Evolutionary conservation across 495 filamentous ascomycete species (phyloP).

Genomic region (Xylaria grammica): DNA sequence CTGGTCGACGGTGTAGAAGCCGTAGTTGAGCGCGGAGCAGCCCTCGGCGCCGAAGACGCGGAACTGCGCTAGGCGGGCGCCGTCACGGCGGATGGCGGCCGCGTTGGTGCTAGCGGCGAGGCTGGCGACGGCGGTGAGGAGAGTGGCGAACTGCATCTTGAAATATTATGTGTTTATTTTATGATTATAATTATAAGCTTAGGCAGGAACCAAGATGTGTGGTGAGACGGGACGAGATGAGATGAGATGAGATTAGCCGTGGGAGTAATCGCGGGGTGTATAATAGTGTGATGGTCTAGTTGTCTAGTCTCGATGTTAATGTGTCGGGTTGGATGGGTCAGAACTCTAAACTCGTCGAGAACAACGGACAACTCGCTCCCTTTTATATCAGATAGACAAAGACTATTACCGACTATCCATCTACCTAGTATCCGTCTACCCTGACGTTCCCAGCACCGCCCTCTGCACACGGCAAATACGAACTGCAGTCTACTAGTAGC

Average conservation of each 20-base stretch:
- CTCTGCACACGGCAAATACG: conserved; percentile 13
- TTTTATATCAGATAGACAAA: neutral
- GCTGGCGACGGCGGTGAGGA: conserved; percentile 28
- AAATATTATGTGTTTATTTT: neutral
- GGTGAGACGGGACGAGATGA: neutral
- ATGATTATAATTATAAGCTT: neutral
- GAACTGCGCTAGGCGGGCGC: conserved; percentile 35
- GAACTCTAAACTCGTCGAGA: neutral
- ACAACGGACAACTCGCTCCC: neutral
- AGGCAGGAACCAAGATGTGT: neutral
- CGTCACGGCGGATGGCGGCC: conserved; percentile 25
- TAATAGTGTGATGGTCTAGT: neutral
- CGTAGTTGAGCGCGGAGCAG: conserved; percentile 33
- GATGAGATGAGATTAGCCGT: neutral
- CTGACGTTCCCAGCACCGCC: too few relatives aligned
- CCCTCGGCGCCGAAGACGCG: conserved; percentile 32
- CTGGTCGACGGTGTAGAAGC: conserved; percentile 36
- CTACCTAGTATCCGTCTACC: too few relatives aligned
- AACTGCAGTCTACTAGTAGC: conserved; percentile 13
- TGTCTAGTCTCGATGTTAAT: neutral
- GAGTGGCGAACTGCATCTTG: conserved; percentile 38
- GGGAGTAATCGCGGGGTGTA: neutral
- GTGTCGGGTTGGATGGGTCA: too few relatives aligned
- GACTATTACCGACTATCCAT: too few relatives aligned
- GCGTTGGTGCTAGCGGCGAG: conserved; percentile 31